Percentiles rank a stretch among this genome's conserved stretches.
Conservation (phyloP, 2,329 filamentous ascomycete species). For the Sclerotinia sclerotiorum region DNA sequence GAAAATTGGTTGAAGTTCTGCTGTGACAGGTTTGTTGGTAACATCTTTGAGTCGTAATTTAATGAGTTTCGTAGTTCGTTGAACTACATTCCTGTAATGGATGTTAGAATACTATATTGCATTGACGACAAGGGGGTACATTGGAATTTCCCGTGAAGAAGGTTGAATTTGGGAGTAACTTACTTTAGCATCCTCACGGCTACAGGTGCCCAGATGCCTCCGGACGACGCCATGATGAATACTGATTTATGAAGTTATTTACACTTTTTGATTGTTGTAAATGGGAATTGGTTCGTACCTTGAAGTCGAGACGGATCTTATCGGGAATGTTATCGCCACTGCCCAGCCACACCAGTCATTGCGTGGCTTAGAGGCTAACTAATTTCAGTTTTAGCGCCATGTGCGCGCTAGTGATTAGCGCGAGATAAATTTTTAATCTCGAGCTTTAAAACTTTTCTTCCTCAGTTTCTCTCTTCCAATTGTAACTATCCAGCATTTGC, state of each 20-base stretch:
- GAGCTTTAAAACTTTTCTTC: slow-evolving; percentile 19
- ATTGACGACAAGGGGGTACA: background rate
- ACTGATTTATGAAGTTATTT: slow-evolving; percentile 17
- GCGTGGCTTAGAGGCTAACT: background rate
- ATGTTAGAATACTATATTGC: slow-evolving; percentile 28
- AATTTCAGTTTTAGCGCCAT: background rate
- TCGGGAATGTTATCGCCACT: slow-evolving; percentile 21
- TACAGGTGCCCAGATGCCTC: slow-evolving; percentile 39
- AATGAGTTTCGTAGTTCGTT: slow-evolving; percentile 48
- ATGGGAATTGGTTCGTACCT: slow-evolving; percentile 2
- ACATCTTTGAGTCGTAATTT: slow-evolving; percentile 46
- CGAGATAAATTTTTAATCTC: slow-evolving; percentile 17
- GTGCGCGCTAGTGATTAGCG: background rate
- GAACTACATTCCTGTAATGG: slow-evolving; percentile 47
- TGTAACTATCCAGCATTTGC: background rate
- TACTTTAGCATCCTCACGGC: slow-evolving; percentile 39
- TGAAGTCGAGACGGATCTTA: slow-evolving; percentile 12
- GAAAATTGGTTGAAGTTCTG: slow-evolving; percentile 59
- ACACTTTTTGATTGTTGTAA: background rate
- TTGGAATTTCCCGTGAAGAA: background rate
- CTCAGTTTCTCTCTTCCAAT: background rate
- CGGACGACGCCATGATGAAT: slow-evolving; percentile 37
- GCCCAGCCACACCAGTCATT: slow-evolving; percentile 15
- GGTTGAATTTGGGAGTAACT: slow-evolving; percentile 23
- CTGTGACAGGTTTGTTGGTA: slow-evolving; percentile 44